These are phyloP conservation scores for Mycena galopus DNA, from an alignment of 768 basidiomycete species.

Conservation along the genomic window DNA sequence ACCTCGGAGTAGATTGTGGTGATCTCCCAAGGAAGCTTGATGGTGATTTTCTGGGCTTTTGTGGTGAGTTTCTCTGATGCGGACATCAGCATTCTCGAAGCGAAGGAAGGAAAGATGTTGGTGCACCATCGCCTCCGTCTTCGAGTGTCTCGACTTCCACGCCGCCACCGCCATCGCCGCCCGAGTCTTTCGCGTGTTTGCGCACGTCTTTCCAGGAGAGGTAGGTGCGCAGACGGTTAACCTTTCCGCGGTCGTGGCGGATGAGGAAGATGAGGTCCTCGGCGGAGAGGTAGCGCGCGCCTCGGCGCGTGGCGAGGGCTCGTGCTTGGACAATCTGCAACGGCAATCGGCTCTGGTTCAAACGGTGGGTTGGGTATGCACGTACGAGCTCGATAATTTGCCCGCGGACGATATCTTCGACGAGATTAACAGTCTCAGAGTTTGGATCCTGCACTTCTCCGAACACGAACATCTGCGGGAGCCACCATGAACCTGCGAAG, in stretches of 20 bases:
- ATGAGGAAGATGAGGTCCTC: constrained; percentile 98
- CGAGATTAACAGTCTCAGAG: constrained; percentile 88
- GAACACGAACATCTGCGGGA: constrained; percentile 91
- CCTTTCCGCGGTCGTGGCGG: constrained; percentile 92
- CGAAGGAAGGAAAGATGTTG: neutral
- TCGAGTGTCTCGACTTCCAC: constrained; percentile 88
- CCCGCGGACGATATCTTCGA: constrained; percentile 94
- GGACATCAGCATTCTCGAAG: neutral
- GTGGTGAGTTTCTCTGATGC: constrained; percentile 78
- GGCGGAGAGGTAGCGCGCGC: constrained; percentile 87
- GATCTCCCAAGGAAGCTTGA: constrained; percentile 97
- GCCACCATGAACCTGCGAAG: neutral
- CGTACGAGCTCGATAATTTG: constrained; percentile 92
- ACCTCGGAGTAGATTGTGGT: constrained; percentile 93
- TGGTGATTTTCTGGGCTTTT: constrained; percentile 93
- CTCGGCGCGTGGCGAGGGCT: constrained; percentile 82
- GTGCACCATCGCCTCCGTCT: constrained; percentile 83
- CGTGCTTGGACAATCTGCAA: constrained; percentile 90
- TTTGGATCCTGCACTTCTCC: constrained; percentile 94
- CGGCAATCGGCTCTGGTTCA: neutral
- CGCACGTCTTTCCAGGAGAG: constrained; percentile 98
- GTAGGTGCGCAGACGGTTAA: constrained; percentile 93
- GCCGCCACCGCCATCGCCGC: constrained; percentile 82
- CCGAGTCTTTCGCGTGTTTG: constrained; percentile 93
- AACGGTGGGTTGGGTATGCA: neutral